Evolutionary conservation across 352 stramenopile genomes (phyloP).

Genomic region (Pythium brassicae): DNA sequence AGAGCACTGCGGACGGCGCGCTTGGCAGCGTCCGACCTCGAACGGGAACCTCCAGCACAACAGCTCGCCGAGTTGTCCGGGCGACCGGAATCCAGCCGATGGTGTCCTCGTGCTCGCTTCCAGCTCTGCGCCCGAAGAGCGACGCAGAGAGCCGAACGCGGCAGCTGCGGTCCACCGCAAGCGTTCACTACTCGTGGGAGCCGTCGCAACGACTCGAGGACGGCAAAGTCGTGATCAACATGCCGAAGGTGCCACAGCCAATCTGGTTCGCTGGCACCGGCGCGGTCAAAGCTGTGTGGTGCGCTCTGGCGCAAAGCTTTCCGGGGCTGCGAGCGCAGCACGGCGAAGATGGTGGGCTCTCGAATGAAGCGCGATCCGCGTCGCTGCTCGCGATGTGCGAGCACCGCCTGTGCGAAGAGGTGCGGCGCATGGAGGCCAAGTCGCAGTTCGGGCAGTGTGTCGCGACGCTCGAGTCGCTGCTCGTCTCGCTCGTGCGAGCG

Average conservation of each 20-base stretch:
- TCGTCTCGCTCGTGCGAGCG: constrained; percentile 65
- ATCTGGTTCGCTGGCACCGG: constrained; percentile 87
- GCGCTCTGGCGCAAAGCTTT: constrained; percentile 54
- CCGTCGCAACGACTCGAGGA: constrained; percentile 49
- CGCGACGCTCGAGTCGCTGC: constrained; percentile 62
- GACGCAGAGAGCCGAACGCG: background rate
- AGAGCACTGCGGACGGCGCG: background rate
- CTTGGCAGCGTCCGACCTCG: background rate
- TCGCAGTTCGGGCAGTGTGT: constrained; percentile 79
- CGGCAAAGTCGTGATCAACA: constrained; percentile 72
- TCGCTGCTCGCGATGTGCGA: constrained; percentile 33
- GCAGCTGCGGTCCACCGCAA: constrained; percentile 4
- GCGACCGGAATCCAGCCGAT: constrained; percentile 1
- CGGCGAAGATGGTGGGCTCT: background rate
- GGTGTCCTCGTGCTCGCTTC: constrained; percentile 19
- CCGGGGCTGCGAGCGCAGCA: constrained; percentile 16
- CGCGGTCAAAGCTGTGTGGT: constrained; percentile 81
- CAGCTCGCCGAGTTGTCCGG: background rate
- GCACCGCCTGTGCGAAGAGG: constrained; percentile 67
- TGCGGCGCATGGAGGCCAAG: constrained; percentile 77
- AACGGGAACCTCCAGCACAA: background rate
- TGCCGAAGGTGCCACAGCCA: constrained; percentile 69
- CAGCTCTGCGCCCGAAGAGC: constrained; percentile 1
- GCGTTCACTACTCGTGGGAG: constrained; percentile 65
- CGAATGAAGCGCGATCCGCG: constrained; percentile 3